A percentile compares a stretch with the other conserved stretches of the same genome.
phyloP scores from a whole-genome alignment of 441 rosid species.

The Daphne laureola region DNA sequence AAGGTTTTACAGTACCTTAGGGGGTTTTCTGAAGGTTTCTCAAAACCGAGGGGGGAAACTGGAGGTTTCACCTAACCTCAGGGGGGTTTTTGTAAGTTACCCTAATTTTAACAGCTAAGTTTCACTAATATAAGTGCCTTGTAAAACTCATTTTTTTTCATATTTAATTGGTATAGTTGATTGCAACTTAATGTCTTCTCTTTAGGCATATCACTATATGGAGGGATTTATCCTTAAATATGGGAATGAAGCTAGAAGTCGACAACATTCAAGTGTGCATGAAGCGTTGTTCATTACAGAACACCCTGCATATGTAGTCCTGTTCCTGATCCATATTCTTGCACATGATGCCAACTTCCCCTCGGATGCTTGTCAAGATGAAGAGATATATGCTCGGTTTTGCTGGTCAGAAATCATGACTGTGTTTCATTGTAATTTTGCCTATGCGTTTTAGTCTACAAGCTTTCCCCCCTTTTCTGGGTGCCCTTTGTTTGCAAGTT shows the following conservation, averaged over 20 bases:
- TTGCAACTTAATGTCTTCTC: conserved; percentile 20
- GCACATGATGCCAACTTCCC: conserved; percentile 73
- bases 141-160: conserved; percentile 5
- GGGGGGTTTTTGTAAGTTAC: too few relatives aligned
- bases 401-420: conserved; percentile 37
- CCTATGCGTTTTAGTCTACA: conserved; percentile 10
- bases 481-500: background rate
- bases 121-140: background rate
- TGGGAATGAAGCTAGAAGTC: conserved; percentile 38
- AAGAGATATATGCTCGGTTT: conserved; percentile 53
- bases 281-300: conserved; percentile 42
- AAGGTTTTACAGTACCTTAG: too few relatives aligned
- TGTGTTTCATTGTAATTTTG: conserved; percentile 1
- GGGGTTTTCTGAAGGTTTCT: too few relatives aligned
- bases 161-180: conserved; percentile 14
- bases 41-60: too few relatives aligned
- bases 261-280: conserved; percentile 33
- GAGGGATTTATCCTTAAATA: conserved; percentile 60
- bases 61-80: too few relatives aligned
- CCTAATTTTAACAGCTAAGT: background rate
- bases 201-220: conserved; percentile 63
- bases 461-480: background rate
- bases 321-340: conserved; percentile 80
- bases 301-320: conserved; percentile 66
- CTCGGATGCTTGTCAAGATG: conserved; percentile 61